Evolutionary conservation across 2,329 filamentous ascomycete genomes (phyloP), one percentile per base, ranked within the genome.

Genomic region (Aspergillus sp.): DNA sequence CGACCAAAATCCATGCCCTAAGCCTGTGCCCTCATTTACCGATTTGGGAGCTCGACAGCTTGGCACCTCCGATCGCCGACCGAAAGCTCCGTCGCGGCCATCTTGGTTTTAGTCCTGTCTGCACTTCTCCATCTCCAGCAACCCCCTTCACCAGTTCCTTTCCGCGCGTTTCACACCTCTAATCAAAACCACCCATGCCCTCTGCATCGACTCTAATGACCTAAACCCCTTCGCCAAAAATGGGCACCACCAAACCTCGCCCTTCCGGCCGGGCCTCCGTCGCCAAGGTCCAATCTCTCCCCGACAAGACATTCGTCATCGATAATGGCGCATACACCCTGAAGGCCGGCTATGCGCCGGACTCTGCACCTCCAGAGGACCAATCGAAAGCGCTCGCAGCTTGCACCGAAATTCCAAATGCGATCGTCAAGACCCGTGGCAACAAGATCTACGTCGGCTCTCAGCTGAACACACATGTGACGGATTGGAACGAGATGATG

Each of bases 291-390:
- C 72, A 84, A 4, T 72, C 81, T 23, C 79, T 85, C 7, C 88
- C 89, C 0, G 73, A 82, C 1, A 85, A 81, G 60, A 97, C 93
- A 0, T 87, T 99, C 57, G 84, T 99, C 49, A 83, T 99, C 71
- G 95, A 99, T 80, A 97, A 98, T 80, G 95, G 95, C 74, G 93
- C 89, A 47, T 89, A 91, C 78, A 93, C 89, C 6, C 85, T 99
- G 75, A 99, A 99, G 80, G 92, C 93, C 15, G 95, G 95, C 56
- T 89, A 94, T 69, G 87, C 80, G 21, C 75, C 88, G 1, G 76
- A 79, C 38, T 66, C 69, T 12, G 58, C 55, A 13, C 62, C 65
- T 12, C 45, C 67, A 9, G 76, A 79, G 39, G 71, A 79, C 25
- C 72, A 79, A 57, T 70, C 78, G 38, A 79, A 82, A 41, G 60